Evolutionary conservation across 805 yeast species (phyloP), one percentile per base, ranked within the genome.

Genomic region (Cyberlindnera nakhonratchasimensis): DNA sequence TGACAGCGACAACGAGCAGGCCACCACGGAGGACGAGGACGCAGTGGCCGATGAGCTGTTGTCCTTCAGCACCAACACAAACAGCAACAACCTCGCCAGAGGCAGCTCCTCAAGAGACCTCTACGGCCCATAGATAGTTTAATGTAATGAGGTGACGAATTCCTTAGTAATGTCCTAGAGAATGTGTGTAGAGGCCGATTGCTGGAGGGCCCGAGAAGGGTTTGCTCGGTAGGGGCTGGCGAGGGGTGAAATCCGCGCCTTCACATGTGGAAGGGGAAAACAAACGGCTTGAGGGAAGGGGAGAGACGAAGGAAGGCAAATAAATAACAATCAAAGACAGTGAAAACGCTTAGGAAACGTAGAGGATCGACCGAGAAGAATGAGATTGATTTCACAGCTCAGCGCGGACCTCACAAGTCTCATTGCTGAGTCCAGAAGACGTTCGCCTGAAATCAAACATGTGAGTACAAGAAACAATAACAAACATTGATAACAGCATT

Each of bases 361-460:
- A n/a, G n/a, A n/a, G n/a, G n/a, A n/a, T n/a, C n/a, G n/a, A n/a
- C n/a, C n/a, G n/a, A 18, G 24, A 13, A 13, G 34, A 19, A 74
- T 74, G 79, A 57, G 73, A n/a, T 50, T 71, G 2, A 60, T 76
- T 9, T 67, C 68, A 20, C 78, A 69, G 51, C 63, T 87, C 40
- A 61, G 66, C 10, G 12, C 74, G 0, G 96, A 88, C 55, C 66
- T 89, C 48, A 64, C 72, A 10, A 69, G 66, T 22, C 66, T 91
- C 40, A 67, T 80, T 4, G 64, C 82, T 1, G 96, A 88, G 51
- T 71, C 93, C 9, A 82, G 79, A 59, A 70, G 96, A 39, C 71
- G 86, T 49, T 79, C 79, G 54, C 55, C 78, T 0, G 91, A 83
- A n/a, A 75, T 90, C 24, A 76, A 77, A 40, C 78, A 69, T 51